Evolutionary conservation across 2,329 filamentous ascomycete species (phyloP), one percentile per base, ranked within the genome.

Genomic region (Penicillium sp.): DNA sequence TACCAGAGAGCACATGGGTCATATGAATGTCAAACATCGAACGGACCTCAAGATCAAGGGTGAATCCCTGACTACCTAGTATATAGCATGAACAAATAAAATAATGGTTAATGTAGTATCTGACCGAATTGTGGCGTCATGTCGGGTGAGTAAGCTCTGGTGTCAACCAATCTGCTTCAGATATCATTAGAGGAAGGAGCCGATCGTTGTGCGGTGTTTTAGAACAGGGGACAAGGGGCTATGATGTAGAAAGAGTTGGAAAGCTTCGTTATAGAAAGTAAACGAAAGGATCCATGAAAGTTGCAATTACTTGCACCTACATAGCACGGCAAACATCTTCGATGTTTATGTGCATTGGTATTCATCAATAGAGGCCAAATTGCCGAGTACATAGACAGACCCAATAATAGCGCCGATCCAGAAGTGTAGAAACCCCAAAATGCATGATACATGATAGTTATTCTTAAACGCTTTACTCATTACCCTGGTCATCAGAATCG

Each of bases 401-500:
- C 18, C 35, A 37, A 37, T 24, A 37, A 37, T 24, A 22, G 35
- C 35, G 22, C 37, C 23, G 37, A 9, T 28, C 37, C 35, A 23
- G 20, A 38, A 24, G 18, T 24, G 20, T 38, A 38, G 35, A 40
- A 40, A 29, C 20, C 37, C 37, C 35, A 28, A 44, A 22, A 39
- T 36, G 14, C 27, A 39, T 44, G 42, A 34, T 22, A 13, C 18
- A 24, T 13, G 14, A 27, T 22, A n/a, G n/a, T n/a, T n/a, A 39
- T 11, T 24, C 32, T 24, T 56, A 53, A 56, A 28, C 23, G 27
- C 38, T 28, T 56, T 55, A 56, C 42, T 68, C 67, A 50, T 64
- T 65, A 39, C 61, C 65, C 46, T 63, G 62, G 45, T 68, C 66
- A 56, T 69, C 65, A 6, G 59, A 58, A 34, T 65, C 64, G n/a